Evolutionary conservation across 192 early-diverging fungal genomes (phyloP), one percentile per base, ranked within the genome.

Genomic region (Powellomyces hirtus): DNA sequence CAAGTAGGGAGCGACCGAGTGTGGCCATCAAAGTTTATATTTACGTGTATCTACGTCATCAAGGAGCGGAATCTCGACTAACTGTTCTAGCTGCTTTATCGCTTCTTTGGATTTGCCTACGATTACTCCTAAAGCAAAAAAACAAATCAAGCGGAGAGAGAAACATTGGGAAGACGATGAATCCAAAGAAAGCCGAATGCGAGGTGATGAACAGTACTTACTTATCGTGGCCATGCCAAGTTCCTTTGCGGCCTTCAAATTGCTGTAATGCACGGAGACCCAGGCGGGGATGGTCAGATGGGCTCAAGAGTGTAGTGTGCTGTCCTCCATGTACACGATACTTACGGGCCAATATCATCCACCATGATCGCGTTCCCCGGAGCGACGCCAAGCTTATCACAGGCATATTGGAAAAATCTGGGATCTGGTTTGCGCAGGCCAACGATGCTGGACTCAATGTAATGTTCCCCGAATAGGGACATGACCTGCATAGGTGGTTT

Each of bases 351-450:
- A 72, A 95, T 94, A 66, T 95, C 94, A 77, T 95, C 94, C 50
- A 95, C 64, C 66, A 95, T 93, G 36, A 93, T 82, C 4, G 73
- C 83, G 55, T 93, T 82, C 0, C 71, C 33, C 8, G 94, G 91
- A 16, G 75, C 29, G 24, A 95, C 84, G 10, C 83, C 84, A 14
- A 91, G 72, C 20, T 76, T 58, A n/a, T 90, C 78, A 77, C 91
- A 94, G 4, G 89, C 90, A 53, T 86, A 82, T 42, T 74, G 59
- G 57, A 85, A 95, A 52, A 94, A 81, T 29, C 72, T 77, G 1
- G 87, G 88, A 66, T 95, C 92, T 0, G 94, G 94, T 70, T 95
- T 95, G 49, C 91, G 80, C 62, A 93, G 74, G 3, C 92, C 92
- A 26, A 92, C 80, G 1, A 88, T 66, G 6, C 83, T 74, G 20